phyloP scores from a whole-genome alignment of 768 basidiomycete species.

The Tephrocybe sp. region DNA sequence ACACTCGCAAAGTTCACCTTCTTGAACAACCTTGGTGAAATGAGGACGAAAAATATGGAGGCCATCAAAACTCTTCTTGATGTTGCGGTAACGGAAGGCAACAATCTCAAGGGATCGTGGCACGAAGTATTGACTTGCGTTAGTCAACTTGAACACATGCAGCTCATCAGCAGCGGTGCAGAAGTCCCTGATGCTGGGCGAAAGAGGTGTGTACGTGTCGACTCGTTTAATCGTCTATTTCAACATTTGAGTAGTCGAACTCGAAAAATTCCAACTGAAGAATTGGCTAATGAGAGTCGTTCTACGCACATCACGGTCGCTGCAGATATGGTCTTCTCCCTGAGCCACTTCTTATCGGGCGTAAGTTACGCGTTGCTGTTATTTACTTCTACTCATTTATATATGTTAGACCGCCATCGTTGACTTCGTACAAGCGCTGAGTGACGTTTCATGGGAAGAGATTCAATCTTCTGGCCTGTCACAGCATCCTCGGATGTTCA shows the following conservation, averaged over 20 bases:
- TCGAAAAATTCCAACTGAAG: constrained; percentile 79
- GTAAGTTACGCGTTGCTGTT: constrained; percentile 45
- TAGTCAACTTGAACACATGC: constrained; percentile 98
- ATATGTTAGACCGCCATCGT: constrained; percentile 83
- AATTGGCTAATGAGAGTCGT: constrained; percentile 93
- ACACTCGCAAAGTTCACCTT: constrained; percentile 97
- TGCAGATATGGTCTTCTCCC: constrained; percentile 98
- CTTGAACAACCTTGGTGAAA: constrained; percentile 95
- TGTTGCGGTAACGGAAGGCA: constrained; percentile 95
- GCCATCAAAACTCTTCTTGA: constrained; percentile 95
- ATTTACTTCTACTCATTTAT: constrained; percentile 6
- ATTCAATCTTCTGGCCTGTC: constrained; percentile 96
- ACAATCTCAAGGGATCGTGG: constrained; percentile 94
- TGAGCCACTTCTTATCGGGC: constrained; percentile 91
- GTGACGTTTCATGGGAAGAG: constrained; percentile 99
- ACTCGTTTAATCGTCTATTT: not conserved
- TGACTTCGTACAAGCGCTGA: constrained; percentile 93
- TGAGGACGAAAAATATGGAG: constrained; percentile 99
- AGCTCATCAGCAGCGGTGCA: constrained; percentile 88
- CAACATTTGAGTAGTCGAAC: constrained; percentile 32
- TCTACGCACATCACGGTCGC: constrained; percentile 98
- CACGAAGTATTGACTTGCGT: constrained; percentile 95
- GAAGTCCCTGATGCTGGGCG: constrained; percentile 78
- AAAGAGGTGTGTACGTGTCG: constrained; percentile 61
- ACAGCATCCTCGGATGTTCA: constrained; percentile 92